A percentile compares a stretch with the other conserved stretches of the same genome.
phyloP scores from a whole-genome alignment of 2,329 filamentous ascomycete species.

The Scopulariopsis brevicaulis region DNA sequence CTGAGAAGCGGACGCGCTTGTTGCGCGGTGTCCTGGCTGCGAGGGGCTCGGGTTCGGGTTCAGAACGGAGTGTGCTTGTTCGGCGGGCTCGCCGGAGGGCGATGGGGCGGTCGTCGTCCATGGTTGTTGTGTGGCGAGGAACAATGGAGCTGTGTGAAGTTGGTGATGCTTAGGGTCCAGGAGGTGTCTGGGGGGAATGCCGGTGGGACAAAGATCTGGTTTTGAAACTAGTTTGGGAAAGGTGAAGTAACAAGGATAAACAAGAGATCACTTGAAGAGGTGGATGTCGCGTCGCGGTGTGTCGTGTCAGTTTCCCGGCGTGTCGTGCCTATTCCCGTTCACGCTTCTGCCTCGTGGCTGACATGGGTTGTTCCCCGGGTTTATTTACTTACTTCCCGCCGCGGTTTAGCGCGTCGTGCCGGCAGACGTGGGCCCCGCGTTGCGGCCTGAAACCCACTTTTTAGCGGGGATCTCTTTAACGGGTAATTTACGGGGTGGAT shows the following conservation, averaged over 20 bases:
- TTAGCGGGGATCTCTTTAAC: neutral
- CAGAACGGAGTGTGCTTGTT: conserved; percentile 20
- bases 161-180: neutral
- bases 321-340: conserved; percentile 3
- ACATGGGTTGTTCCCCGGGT: conserved; percentile 5
- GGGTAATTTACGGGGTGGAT: neutral
- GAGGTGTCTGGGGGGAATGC: neutral
- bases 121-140: neutral
- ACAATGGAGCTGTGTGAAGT: neutral
- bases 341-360: conserved; percentile 5
- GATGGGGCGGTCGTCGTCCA: conserved; percentile 36
- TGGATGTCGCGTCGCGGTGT: conserved; percentile 3
- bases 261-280: neutral
- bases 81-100: conserved; percentile 44
- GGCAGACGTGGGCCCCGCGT: neutral
- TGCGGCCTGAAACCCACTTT: neutral
- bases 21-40: conserved; percentile 16
- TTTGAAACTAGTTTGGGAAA: neutral
- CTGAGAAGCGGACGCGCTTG: conserved; percentile 48
- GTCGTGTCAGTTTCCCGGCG: neutral
- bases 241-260: neutral
- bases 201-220: neutral
- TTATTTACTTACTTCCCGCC: conserved; percentile 36
- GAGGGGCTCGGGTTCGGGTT: conserved; percentile 6
- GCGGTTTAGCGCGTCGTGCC: conserved; percentile 17